These are phyloP conservation scores for Diplodia intermedia DNA, from an alignment of 2,329 filamentous ascomycete species.

Conservation along the genomic window DNA sequence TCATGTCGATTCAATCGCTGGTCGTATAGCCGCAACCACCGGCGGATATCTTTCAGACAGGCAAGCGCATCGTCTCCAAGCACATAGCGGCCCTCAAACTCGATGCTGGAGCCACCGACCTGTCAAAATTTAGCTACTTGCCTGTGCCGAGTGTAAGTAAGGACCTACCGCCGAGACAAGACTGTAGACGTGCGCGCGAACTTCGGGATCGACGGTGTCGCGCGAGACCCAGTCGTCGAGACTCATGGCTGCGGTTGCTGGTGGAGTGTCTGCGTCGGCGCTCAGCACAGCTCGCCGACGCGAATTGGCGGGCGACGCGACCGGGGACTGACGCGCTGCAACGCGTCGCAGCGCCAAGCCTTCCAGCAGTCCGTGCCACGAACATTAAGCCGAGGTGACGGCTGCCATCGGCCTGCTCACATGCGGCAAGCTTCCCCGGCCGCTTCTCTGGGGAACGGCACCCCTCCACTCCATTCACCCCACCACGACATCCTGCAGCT, in stretches of 20 bases:
- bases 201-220: constrained; percentile 78
- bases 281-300: constrained; percentile 4
- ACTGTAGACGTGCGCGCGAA: constrained; percentile 91
- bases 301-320: constrained; percentile 28
- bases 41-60: constrained; percentile 89
- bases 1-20: constrained; percentile 93
- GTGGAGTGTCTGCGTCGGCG: constrained; percentile 3
- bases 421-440: constrained; percentile 11
- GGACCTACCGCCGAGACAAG: constrained; percentile 84
- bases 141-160: not conserved
- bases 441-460: constrained; percentile 1
- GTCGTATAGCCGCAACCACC: constrained; percentile 94
- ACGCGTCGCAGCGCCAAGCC: constrained; percentile 20
- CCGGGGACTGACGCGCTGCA: constrained; percentile 12
- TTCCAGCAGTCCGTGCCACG: not conserved
- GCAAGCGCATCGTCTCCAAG: constrained; percentile 93
- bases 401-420: constrained; percentile 27
- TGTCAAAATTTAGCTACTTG: constrained; percentile 50
- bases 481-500: constrained; percentile 3
- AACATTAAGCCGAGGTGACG: constrained; percentile 28
- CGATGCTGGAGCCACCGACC: constrained; percentile 83
- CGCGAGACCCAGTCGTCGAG: constrained; percentile 55
- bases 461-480: constrained; percentile 1
- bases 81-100: constrained; percentile 81
- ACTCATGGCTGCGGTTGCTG: constrained; percentile 32